These are phyloP conservation scores for Paraphaeosphaeria sporulosa DNA, from an alignment of 2,329 filamentous ascomycete genomes.

Conservation along the genomic window DNA sequence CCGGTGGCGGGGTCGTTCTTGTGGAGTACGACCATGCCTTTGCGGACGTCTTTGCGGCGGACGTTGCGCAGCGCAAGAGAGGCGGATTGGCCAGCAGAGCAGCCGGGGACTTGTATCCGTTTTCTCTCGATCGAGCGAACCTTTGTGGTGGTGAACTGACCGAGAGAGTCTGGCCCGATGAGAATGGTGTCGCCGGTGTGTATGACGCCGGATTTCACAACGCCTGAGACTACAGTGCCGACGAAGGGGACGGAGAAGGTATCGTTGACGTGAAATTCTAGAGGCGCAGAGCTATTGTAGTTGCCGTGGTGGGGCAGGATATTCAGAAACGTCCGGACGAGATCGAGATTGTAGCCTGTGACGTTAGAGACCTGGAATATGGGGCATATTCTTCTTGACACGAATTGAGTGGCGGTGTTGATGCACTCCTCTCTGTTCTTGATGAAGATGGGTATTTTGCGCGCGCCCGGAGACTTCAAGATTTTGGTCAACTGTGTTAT, in stretches of 20 bases:
- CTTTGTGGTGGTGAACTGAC: constrained; percentile 85
- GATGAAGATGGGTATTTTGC: constrained; percentile 96
- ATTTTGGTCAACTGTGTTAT: constrained; percentile 91
- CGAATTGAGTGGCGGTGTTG: constrained; percentile 94
- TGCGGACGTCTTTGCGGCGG: constrained; percentile 88
- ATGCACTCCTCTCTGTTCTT: constrained; percentile 90
- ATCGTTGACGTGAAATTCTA: constrained; percentile 96
- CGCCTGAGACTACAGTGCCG: constrained; percentile 93
- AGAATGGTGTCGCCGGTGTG: constrained; percentile 90
- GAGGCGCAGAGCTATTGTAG: constrained; percentile 83
- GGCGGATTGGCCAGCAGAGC: constrained; percentile 89
- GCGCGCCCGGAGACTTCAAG: constrained; percentile 88
- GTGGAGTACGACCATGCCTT: constrained; percentile 96
- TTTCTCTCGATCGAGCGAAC: constrained; percentile 95
- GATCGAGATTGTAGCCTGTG: constrained; percentile 86
- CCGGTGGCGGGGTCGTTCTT: constrained; percentile 59
- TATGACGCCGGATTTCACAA: constrained; percentile 82
- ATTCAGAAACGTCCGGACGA: constrained; percentile 92
- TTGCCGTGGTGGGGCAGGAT: constrained; percentile 94
- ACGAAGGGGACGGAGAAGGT: constrained; percentile 98
- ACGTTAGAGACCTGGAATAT: constrained; percentile 99
- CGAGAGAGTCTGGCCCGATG: constrained; percentile 88
- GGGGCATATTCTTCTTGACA: constrained; percentile 92
- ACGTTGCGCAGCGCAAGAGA: constrained; percentile 90
- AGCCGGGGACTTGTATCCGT: constrained; percentile 85